Conservation (phyloP, 495 filamentous ascomycete species). For the Pseudoneurospora amorphoporcata region DNA sequence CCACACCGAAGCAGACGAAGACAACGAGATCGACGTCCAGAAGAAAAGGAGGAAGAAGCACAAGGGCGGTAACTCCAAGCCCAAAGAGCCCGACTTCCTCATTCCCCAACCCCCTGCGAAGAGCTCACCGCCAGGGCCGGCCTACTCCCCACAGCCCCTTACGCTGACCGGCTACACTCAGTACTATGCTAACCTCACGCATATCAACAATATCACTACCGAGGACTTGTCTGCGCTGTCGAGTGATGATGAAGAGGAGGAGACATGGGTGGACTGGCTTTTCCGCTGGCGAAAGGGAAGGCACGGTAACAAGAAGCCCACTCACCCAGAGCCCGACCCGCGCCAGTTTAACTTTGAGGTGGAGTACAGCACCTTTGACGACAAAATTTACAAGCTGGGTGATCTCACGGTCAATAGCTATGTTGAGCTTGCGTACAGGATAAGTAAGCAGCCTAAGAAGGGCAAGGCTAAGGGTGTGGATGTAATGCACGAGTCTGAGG, state of each 20-base stretch:
- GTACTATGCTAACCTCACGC: constrained; percentile 86
- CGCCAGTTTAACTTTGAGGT: constrained; percentile 63
- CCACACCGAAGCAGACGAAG: neutral
- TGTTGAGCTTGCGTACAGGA: constrained; percentile 65
- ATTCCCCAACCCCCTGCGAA: constrained; percentile 65
- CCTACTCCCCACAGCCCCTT: constrained; percentile 78
- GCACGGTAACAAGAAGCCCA: constrained; percentile 44
- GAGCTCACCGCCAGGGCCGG: constrained; percentile 70
- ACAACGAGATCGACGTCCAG: neutral
- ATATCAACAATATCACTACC: constrained; percentile 53
- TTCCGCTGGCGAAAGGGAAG: constrained; percentile 45
- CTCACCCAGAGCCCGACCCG: constrained; percentile 39
- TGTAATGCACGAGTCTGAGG: neutral
- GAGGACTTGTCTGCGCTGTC: constrained; percentile 1
- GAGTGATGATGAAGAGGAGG: constrained; percentile 6
- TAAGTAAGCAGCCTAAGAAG: constrained; percentile 44
- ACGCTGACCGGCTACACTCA: constrained; percentile 72
- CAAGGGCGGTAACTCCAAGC: constrained; percentile 40
- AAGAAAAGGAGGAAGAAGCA: constrained; percentile 47
- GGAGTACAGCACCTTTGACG: constrained; percentile 74
- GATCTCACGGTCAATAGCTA: constrained; percentile 82
- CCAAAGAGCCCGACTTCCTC: constrained; percentile 50
- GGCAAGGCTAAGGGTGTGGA: constrained; percentile 13
- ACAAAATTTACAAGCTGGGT: constrained; percentile 61
- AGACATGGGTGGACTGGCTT: constrained; percentile 14